Percentiles rank a stretch among this genome's conserved stretches.
phyloP scores from a whole-genome alignment of 805 yeast species.

The Zygosaccharomyces bisporus region DNA sequence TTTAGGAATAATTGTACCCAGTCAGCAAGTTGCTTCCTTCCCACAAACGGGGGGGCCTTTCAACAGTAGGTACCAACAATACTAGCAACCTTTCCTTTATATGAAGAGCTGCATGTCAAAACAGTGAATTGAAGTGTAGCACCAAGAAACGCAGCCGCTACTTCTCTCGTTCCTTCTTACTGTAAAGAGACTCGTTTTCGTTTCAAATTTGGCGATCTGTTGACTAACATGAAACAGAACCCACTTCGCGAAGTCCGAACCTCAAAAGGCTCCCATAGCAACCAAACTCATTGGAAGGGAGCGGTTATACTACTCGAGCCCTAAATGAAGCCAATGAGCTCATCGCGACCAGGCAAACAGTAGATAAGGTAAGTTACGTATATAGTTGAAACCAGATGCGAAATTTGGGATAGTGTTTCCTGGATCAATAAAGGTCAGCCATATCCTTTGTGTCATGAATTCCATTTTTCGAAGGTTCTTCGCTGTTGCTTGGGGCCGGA shows the following conservation, averaged over 20 bases:
- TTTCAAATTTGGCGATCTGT: slow-evolving; percentile 8
- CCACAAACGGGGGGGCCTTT: background rate
- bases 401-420: background rate
- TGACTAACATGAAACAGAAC: slow-evolving; percentile 5
- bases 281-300: slow-evolving; percentile 1
- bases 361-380: slow-evolving; percentile 6
- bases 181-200: background rate
- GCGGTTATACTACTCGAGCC: background rate
- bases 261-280: slow-evolving; percentile 6
- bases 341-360: background rate
- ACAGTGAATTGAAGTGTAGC: background rate
- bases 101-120: slow-evolving; percentile 3
- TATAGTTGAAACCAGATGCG: background rate
- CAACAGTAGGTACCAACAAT: background rate
- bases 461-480: background rate
- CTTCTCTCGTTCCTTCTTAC: background rate
- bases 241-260: slow-evolving; percentile 6
- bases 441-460: slow-evolving; percentile 11
- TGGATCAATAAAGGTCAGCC: slow-evolving; percentile 14
- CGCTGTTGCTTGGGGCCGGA: background rate
- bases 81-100: slow-evolving; percentile 1
- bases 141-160: background rate
- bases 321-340: background rate
- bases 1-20: background rate
- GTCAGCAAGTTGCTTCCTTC: background rate